Base-by-base conservation (phyloP, 495 filamentous ascomycete species). In the Pseudotulostoma volvatum region DNA sequence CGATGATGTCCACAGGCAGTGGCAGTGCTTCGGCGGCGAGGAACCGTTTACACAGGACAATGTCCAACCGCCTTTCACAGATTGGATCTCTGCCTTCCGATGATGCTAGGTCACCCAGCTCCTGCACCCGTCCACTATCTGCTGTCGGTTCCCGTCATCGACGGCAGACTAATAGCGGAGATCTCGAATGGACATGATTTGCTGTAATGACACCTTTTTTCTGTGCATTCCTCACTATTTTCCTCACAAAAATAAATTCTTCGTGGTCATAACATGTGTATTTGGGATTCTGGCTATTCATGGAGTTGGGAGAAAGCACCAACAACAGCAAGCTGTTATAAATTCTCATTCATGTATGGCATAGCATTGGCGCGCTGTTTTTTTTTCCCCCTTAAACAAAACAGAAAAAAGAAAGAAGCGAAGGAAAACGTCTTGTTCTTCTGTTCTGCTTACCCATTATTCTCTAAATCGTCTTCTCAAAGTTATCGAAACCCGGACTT, bases 21-120 rank as follows among this genome's bases (percentile, higher is more conserved):
- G 59, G 58, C 32, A 55, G 44, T 32, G 45, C 56, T 17, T 54
- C 56, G 4, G 51, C 50, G n/a, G 46, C 55, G n/a, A 63, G 67
- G 33, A 57, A 54, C 37, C 54, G 68, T 36, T 38, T 68, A 28
- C 49, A 61, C 14, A 63, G 68, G 11, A 60, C 59, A 15, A 52
- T 67, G 28, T 56, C 61, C 11, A 63, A 55, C 37, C 54, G 66
- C 25, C 43, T 67, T 13, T 59, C 61, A 14, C 60, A 64, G 9
- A 41, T 60, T 20, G 59, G 61, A 1, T 18, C 59, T 13, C 37
- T 62, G 3, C 44, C 52, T 4, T 55, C 64, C n/a, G 60, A 67
- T 9, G 55, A 66, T 9, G 33, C 34, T 9, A 47, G 56, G 34
- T 33, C 57, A 3, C 44, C 59, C n/a, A 54, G 34, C 44, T 62